These are phyloP conservation scores for Pecoramyces ruminantium DNA, from an alignment of 192 early-diverging fungal species.

Conservation along the genomic window DNA sequence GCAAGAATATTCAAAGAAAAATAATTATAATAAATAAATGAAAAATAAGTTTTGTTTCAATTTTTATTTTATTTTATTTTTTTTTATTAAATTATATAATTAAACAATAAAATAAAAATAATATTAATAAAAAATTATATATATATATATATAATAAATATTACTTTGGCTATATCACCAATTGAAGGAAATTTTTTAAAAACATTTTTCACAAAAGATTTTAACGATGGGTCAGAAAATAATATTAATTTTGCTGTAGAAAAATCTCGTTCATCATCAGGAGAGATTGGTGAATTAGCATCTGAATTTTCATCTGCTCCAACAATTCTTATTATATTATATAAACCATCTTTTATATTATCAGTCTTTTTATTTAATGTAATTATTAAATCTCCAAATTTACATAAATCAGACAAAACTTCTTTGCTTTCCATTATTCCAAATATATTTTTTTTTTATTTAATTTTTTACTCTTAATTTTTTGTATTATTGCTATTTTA, in stretches of 20 bases:
- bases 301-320: not conserved
- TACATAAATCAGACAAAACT: not conserved
- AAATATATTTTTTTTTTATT: too few species aligned
- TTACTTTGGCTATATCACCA: not conserved
- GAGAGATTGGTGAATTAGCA: not conserved
- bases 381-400: not conserved
- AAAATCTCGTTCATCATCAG: not conserved
- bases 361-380: not conserved
- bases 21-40: too few species aligned
- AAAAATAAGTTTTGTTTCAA: too few species aligned
- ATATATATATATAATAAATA: too few species aligned
- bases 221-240: not conserved
- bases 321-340: not conserved
- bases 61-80: too few species aligned
- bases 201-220: not conserved
- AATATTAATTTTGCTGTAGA: not conserved
- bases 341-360: not conserved
- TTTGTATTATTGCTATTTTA: too few species aligned
- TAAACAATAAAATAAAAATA: too few species aligned
- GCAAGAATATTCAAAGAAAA: too few species aligned
- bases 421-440: not conserved
- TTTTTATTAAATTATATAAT: too few species aligned
- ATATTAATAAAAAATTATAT: too few species aligned
- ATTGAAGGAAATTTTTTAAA: not conserved
- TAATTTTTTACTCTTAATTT: too few species aligned